Evolutionary conservation across 352 stramenopile species (phyloP), one percentile per base, ranked within the genome.

Genomic region (Globisporangium polare): DNA sequence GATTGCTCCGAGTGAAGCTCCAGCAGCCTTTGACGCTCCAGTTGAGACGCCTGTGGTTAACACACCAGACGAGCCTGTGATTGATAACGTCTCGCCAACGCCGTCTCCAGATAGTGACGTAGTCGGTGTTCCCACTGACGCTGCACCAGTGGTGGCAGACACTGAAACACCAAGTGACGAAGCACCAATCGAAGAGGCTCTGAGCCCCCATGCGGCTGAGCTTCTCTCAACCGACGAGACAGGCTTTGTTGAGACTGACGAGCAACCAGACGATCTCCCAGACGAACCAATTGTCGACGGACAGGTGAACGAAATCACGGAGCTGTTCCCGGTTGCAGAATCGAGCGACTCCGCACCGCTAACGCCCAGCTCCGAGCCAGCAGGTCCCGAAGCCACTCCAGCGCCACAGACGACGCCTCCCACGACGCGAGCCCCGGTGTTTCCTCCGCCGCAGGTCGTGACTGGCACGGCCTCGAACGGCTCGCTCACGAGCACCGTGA

Each of bases 401-500:
- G 52, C 37, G 8, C 52, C 52, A 22, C 52, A 47, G 37, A 8
- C 33, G 35, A 49, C 20, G 4, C 35, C 37, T 15, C 15, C 12
- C 13, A 35, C 39, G 12, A 46, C 20, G 20, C 46, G 29, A 55
- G 27, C 27, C 18, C 49, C 49, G 12, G 49, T 42, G 31, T 4
- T 54, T 39, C 26, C 26, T 2, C 49, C 50, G 6, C 50, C 29
- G 22, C 26, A 18, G 50, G 18, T 55, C 13, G 53, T 58, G 53
- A 58, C 35, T 1, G 20, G 53, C 20, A 58, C n/a, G 17, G n/a
- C 53, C 22, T 35, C 53, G 20, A 45, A 58, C 27, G 53, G 53
- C 15, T 33, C 53, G 18, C 37, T 47, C 33, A 58, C 53, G 53
- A 58, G 53, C 53, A 49, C 53, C 31, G 35, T 58, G 20, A 58